These are phyloP conservation scores for Ophiostoma piceae DNA, from an alignment of 2,329 filamentous ascomycete genomes.

Conservation along the genomic window DNA sequence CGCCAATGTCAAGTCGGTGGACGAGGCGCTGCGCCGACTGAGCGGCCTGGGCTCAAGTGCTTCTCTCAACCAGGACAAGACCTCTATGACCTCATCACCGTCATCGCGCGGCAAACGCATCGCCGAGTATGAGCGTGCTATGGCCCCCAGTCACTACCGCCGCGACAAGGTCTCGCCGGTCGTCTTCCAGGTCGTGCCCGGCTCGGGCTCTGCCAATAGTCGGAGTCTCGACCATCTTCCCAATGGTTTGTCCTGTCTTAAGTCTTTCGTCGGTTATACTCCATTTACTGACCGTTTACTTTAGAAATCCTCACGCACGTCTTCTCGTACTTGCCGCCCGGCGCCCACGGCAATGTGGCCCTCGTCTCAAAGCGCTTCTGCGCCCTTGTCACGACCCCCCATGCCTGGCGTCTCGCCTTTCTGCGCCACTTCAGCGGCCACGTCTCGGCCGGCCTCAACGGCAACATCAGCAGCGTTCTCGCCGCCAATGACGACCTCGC, in stretches of 20 bases:
- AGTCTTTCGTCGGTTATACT: too few species aligned
- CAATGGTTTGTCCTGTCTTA: conserved; percentile 59
- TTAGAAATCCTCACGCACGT: conserved; percentile 88
- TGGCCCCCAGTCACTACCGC: conserved; percentile 41
- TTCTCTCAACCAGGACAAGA: not conserved
- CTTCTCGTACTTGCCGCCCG: conserved; percentile 80
- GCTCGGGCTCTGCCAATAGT: conserved; percentile 31
- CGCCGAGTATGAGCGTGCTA: conserved; percentile 56
- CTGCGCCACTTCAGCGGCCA: conserved; percentile 82
- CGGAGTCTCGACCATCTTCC: conserved; percentile 58
- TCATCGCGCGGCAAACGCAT: conserved; percentile 47
- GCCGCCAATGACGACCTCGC: conserved; percentile 43
- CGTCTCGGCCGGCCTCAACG: conserved; percentile 35
- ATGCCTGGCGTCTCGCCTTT: conserved; percentile 92
- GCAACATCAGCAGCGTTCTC: not conserved
- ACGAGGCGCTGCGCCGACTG: conserved; percentile 50
- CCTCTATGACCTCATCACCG: not conserved
- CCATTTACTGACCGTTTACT: too few species aligned
- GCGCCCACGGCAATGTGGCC: conserved; percentile 74
- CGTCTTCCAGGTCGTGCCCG: not conserved
- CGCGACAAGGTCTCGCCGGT: not conserved
- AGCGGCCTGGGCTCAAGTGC: conserved; percentile 33
- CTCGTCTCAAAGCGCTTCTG: conserved; percentile 87
- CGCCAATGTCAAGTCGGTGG: conserved; percentile 42
- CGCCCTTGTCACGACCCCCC: conserved; percentile 77